Evolutionary conservation across 75 land plant genomes (phyloP), one percentile per base, ranked within the genome.

Genomic region (Cunninghamia lanceolata): DNA sequence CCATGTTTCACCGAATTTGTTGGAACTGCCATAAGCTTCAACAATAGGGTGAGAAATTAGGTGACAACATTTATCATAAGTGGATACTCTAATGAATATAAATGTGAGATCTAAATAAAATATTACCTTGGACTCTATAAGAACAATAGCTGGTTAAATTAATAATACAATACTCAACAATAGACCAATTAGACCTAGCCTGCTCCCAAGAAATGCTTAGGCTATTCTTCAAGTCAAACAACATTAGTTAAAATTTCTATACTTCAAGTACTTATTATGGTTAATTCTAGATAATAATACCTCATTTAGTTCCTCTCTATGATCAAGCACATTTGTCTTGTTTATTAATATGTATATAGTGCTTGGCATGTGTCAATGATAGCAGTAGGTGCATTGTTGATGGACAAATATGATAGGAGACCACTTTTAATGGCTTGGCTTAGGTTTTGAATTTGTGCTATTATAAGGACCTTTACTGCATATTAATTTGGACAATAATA

Each of bases 321-420:
- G 30, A 66, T 25, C 28, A 0, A 77, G 45, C 25, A 38, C 80
- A 38, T 21, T 38, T 77, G 5, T 2, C 25, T 7, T 77, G 40
- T 77, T 77, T 19, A 40, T 77, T 21, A 77, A 38, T 77, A 39
- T 77, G 43, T 15, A 6, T 77, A 17, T 77, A 77, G 39, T 77
- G 45, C 30, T 83, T 42, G 47, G 16, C 19, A 77, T 45, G 80
- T 77, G 43, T 2, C 21, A 77, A 77, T 77, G 28, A 17, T 9
- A 38, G 45, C 9, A 77, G 36, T 38, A 40, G 93, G 96, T 2
- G n/a, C n/a, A n/a, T n/a, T n/a, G n/a, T n/a, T n/a, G n/a, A n/a
- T n/a, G n/a, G n/a, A n/a, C n/a, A n/a, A n/a, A n/a, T n/a, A n/a
- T n/a, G n/a, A n/a, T n/a, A n/a, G n/a, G n/a, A n/a, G n/a, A n/a